A percentile compares a stretch with the other conserved stretches of the same genome.
These are phyloP conservation scores for Ophiostoma himal-ulmi DNA, from an alignment of 2,329 filamentous ascomycete genomes.

Conservation along the genomic window DNA sequence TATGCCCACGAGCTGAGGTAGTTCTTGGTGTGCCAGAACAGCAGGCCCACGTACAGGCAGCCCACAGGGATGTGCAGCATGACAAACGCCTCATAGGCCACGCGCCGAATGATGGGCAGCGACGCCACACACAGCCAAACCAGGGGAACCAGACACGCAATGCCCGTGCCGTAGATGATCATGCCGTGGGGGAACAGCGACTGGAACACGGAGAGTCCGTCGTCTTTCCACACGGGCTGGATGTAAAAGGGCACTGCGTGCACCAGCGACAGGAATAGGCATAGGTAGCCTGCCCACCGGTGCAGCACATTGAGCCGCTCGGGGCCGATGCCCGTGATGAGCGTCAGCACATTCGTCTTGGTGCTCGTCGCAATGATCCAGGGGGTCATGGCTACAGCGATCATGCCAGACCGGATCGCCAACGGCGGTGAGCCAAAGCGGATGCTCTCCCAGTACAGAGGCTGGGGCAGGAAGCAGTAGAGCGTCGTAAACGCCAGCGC, in stretches of 20 bases:
- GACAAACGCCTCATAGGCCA: slow-evolving; percentile 82
- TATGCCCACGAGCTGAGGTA: slow-evolving; percentile 88
- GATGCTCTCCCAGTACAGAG: slow-evolving; percentile 85
- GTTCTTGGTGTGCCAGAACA: slow-evolving; percentile 97
- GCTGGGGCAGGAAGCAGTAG: slow-evolving; percentile 81
- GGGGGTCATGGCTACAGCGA: slow-evolving; percentile 82
- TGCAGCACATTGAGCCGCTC: slow-evolving; percentile 90
- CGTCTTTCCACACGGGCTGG: slow-evolving; percentile 78
- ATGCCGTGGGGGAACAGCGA: slow-evolving; percentile 63
- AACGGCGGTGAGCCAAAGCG: slow-evolving; percentile 80
- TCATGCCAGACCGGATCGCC: slow-evolving; percentile 83
- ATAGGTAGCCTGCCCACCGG: slow-evolving; percentile 84
- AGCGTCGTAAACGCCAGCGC: slow-evolving; percentile 68
- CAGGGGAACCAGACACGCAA: slow-evolving; percentile 74
- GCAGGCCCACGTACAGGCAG: slow-evolving; percentile 70
- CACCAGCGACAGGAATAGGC: slow-evolving; percentile 72
- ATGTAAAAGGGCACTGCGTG: slow-evolving; percentile 88
- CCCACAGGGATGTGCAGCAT: slow-evolving; percentile 76
- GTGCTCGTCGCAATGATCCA: slow-evolving; percentile 88
- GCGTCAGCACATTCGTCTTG: slow-evolving; percentile 80
- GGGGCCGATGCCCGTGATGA: slow-evolving; percentile 84
- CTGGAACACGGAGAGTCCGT: slow-evolving; percentile 63
- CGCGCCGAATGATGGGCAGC: slow-evolving; percentile 66
- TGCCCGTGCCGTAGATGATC: slow-evolving; percentile 73
- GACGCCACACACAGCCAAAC: slow-evolving; percentile 80